Evolutionary conservation across 176 grass and related monocot genomes (phyloP).

Genomic region (Eragrostis nindensis): DNA sequence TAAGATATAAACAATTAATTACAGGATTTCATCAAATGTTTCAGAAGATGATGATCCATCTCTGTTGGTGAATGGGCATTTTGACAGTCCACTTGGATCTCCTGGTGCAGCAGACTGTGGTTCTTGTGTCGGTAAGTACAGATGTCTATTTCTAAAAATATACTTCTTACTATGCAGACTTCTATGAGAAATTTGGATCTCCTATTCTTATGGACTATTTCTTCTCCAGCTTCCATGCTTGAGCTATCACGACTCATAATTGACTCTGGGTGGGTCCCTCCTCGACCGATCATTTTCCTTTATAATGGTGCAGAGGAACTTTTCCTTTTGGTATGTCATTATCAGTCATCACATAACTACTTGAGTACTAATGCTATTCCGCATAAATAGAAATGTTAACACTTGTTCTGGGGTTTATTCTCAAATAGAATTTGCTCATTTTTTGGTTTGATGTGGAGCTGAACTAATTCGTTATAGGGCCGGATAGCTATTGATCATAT

Average conservation of each 20-base stretch:
- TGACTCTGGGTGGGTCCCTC: slow-evolving; percentile 91
- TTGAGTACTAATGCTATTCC: neutral
- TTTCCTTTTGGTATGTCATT: slow-evolving; percentile 92
- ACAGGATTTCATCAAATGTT: slow-evolving; percentile 99
- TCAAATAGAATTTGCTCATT: neutral
- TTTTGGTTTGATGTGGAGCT: slow-evolving; percentile 1
- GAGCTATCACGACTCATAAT: slow-evolving; percentile 89
- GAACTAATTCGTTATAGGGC: slow-evolving; percentile 10
- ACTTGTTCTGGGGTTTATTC: neutral
- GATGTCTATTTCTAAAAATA: slow-evolving; percentile 17
- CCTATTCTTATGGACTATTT: slow-evolving; percentile 47
- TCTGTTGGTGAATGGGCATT: slow-evolving; percentile 97
- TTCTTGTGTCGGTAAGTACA: slow-evolving; percentile 93
- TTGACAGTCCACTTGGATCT: slow-evolving; percentile 94
- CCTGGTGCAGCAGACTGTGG: slow-evolving; percentile 95
- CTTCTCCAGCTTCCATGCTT: slow-evolving; percentile 97
- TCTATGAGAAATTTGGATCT: slow-evolving; percentile 27
- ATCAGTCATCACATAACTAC: slow-evolving; percentile 9
- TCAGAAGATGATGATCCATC: slow-evolving; percentile 85
- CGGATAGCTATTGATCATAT: slow-evolving; percentile 18
- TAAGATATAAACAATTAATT: slow-evolving; percentile 68
- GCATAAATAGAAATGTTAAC: slow-evolving; percentile 22
- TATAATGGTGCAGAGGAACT: slow-evolving; percentile 99
- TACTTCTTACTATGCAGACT: slow-evolving; percentile 30
- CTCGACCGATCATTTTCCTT: slow-evolving; percentile 91